These are phyloP conservation scores for Solanum corneliomulleri DNA, from an alignment of 257 asterid species.

Conservation along the genomic window DNA sequence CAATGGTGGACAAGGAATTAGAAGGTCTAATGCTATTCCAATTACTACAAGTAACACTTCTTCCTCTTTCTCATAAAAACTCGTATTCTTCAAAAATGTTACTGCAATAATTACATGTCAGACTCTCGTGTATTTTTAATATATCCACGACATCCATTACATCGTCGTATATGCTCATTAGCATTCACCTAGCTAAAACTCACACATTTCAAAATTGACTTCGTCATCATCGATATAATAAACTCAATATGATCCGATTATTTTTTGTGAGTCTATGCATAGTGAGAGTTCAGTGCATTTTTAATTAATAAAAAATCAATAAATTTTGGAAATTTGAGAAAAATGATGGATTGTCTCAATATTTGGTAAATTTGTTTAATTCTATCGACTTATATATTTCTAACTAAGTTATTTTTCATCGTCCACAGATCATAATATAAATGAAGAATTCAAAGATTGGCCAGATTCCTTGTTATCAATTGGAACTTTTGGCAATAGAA, in stretches of 20 bases:
- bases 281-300: neutral
- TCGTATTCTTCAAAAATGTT: neutral
- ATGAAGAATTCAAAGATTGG: conserved; percentile 63
- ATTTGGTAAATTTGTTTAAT: neutral
- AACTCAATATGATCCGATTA: neutral
- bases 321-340: neutral
- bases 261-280: neutral
- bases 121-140: neutral
- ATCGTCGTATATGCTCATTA: neutral
- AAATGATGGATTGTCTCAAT: neutral
- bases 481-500: conserved; percentile 67
- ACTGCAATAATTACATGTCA: too few relatives aligned
- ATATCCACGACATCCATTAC: neutral
- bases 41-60: neutral
- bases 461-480: conserved; percentile 64
- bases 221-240: neutral
- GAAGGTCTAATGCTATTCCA: neutral
- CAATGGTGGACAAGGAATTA: conserved; percentile 17
- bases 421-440: conserved; percentile 29
- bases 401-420: neutral
- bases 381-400: neutral
- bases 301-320: too few relatives aligned
- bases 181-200: neutral
- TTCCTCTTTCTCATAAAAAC: neutral
- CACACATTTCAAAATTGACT: neutral